phyloP scores from a whole-genome alignment of 495 filamentous ascomycete species.

The Extremus antarcticus region DNA sequence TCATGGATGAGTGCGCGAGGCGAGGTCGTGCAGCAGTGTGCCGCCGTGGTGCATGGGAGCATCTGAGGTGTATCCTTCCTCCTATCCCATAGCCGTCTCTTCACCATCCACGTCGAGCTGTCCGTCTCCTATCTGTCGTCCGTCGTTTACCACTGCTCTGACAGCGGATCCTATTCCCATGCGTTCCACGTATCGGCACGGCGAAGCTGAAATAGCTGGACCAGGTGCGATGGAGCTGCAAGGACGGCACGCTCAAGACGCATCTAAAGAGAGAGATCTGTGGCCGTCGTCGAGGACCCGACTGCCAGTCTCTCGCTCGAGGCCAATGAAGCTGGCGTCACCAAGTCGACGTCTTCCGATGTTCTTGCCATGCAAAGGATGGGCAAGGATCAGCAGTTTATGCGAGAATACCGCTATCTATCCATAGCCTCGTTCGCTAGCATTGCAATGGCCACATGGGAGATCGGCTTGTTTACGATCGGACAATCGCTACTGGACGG shows the following conservation, averaged over 20 bases:
- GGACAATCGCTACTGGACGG: constrained; percentile 4
- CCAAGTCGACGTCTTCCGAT: background rate
- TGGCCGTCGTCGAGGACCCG: background rate
- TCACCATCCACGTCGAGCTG: background rate
- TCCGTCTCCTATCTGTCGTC: background rate
- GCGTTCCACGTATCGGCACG: background rate
- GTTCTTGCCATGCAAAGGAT: constrained; percentile 5
- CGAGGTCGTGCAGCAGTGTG: background rate
- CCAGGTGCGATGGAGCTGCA: background rate
- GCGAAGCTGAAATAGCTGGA: background rate
- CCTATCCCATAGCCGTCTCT: background rate
- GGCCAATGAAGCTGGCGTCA: background rate
- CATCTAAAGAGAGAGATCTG: background rate
- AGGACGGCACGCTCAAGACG: background rate
- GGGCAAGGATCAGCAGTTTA: constrained; percentile 5
- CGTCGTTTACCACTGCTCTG: background rate
- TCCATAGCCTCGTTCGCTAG: constrained; percentile 4
- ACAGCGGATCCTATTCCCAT: background rate
- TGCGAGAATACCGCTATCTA: constrained; percentile 1
- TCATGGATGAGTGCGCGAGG: background rate
- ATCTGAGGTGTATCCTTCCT: background rate
- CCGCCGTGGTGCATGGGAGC: background rate
- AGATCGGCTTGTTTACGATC: constrained; percentile 9
- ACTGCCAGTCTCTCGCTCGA: background rate
- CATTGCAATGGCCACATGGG: constrained; percentile 8